phyloP scores from a whole-genome alignment of 129 eudicot genomes.

The Gnaphalium uliginosum region DNA sequence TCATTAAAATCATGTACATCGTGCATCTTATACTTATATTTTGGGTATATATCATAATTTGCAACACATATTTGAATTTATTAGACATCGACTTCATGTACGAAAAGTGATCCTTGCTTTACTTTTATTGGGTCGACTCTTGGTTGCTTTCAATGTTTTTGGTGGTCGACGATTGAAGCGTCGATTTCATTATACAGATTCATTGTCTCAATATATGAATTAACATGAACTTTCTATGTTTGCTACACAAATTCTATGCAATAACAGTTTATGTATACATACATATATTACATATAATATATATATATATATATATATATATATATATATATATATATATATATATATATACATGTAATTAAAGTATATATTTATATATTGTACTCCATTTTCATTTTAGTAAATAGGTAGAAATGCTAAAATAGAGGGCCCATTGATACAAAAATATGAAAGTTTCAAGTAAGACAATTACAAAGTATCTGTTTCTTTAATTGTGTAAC shows the following conservation, averaged over 20 bases:
- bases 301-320: too few relatives aligned
- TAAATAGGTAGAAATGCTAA: constrained; percentile 11
- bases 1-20: too few relatives aligned
- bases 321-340: too few relatives aligned
- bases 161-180: background rate
- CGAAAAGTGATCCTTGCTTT: background rate
- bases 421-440: constrained; percentile 12
- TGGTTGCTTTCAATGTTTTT: background rate
- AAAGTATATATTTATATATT: too few relatives aligned
- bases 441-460: constrained; percentile 18
- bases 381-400: background rate
- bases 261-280: background rate
- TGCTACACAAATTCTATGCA: background rate
- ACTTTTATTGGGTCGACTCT: background rate
- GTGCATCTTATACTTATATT: too few relatives aligned
- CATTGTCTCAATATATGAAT: background rate
- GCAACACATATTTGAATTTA: background rate
- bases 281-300: too few relatives aligned
- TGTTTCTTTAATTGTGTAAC: constrained; percentile 27
- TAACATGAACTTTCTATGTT: background rate
- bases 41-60: too few relatives aligned
- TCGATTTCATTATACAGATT: background rate
- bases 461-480: constrained; percentile 34
- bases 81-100: background rate
- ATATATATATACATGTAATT: too few relatives aligned